phyloP scores from a whole-genome alignment of 1,284 basidiomycete genomes.

The Peniophora sp. region DNA sequence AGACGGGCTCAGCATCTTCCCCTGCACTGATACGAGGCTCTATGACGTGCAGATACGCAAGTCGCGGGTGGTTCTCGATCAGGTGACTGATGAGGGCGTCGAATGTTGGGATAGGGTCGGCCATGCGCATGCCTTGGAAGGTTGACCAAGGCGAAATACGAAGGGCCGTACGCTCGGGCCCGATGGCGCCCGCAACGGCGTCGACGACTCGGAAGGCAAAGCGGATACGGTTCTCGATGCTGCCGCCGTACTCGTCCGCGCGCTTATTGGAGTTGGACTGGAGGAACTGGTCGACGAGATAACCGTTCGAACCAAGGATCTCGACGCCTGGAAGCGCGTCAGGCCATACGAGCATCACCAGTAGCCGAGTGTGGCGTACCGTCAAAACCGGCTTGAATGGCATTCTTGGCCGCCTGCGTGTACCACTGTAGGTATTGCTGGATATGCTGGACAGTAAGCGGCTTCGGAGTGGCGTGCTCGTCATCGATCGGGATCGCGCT shows the following conservation, averaged over 20 bases:
- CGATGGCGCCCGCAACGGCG: slow-evolving; percentile 17
- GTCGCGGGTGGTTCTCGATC: slow-evolving; percentile 22
- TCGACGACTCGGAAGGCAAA: slow-evolving; percentile 40
- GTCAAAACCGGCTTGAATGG: slow-evolving; percentile 21
- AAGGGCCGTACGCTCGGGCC: slow-evolving; percentile 25
- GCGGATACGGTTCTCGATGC: slow-evolving; percentile 42
- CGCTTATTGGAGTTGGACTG: slow-evolving; percentile 37
- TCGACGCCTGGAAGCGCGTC: slow-evolving; percentile 15
- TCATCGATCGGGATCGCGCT: slow-evolving; percentile 34
- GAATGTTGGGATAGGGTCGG: slow-evolving; percentile 23
- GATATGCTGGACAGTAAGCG: slow-evolving; percentile 17
- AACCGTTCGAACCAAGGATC: slow-evolving; percentile 30
- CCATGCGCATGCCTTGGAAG: background rate
- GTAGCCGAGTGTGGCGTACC: slow-evolving; percentile 6
- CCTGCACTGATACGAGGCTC: slow-evolving; percentile 23
- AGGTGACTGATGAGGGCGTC: slow-evolving; percentile 17
- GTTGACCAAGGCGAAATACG: slow-evolving; percentile 33
- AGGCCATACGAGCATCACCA: no score
- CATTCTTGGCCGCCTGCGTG: slow-evolving; percentile 14
- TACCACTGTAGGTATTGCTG: slow-evolving; percentile 15
- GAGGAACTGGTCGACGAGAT: slow-evolving; percentile 31
- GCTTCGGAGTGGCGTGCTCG: slow-evolving; percentile 16
- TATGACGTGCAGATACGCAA: slow-evolving; percentile 33
- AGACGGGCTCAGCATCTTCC: slow-evolving; percentile 3
- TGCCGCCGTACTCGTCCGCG: slow-evolving; percentile 53